Evolutionary conservation across 441 rosid genomes (phyloP).

Genomic region (Cnidoscolus chayamansa): DNA sequence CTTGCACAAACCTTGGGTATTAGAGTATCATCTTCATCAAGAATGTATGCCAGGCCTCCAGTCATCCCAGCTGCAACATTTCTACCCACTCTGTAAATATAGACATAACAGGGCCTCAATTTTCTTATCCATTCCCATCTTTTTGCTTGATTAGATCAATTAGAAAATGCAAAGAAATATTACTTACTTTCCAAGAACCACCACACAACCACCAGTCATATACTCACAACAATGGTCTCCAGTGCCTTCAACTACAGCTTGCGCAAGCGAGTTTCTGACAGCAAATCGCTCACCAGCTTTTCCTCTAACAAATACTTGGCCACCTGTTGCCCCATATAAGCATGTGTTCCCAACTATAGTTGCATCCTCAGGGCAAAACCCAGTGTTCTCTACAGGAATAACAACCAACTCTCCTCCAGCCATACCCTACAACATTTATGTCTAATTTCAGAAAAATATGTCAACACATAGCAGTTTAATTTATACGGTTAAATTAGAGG

Average conservation of each 20-base stretch:
- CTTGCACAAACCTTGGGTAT: constrained; percentile 68
- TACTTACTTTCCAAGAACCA: constrained; percentile 94
- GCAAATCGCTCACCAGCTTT: constrained; percentile 97
- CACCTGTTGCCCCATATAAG: constrained; percentile 95
- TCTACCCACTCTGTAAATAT: constrained; percentile 80
- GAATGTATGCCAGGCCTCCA: constrained; percentile 90
- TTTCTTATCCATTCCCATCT: background rate
- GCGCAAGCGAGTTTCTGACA: constrained; percentile 90
- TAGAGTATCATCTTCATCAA: constrained; percentile 80
- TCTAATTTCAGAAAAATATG: constrained; percentile 22
- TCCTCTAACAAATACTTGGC: constrained; percentile 89
- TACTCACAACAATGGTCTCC: constrained; percentile 96
- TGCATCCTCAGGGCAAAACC: constrained; percentile 85
- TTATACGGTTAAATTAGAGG: too few species aligned
- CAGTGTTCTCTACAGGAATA: constrained; percentile 62
- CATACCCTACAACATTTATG: constrained; percentile 66
- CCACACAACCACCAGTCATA: constrained; percentile 99
- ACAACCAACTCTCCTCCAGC: constrained; percentile 96
- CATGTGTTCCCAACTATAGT: constrained; percentile 94
- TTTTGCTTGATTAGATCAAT: constrained; percentile 15
- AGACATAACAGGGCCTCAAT: constrained; percentile 16
- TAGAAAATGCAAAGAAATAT: constrained; percentile 9
- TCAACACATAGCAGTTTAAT: too few species aligned
- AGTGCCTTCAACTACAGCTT: constrained; percentile 97
- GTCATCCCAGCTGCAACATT: constrained; percentile 99